Percentiles rank a stretch among this genome's conserved stretches.
These are phyloP conservation scores for Phylloporus sp. DNA, from an alignment of 768 basidiomycete genomes.

Conservation along the genomic window DNA sequence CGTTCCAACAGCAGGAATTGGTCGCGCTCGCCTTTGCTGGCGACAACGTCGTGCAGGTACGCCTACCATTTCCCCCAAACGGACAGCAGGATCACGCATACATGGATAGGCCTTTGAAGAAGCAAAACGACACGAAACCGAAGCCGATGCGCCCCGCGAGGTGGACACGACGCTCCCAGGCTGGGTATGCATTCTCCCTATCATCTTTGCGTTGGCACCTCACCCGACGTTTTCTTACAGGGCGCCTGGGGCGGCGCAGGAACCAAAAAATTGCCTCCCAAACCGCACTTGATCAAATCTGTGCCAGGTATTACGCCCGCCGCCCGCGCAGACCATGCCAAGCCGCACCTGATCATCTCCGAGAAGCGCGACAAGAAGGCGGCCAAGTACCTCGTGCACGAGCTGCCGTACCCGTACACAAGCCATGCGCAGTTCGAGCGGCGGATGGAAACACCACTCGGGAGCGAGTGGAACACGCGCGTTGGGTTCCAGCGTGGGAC, in stretches of 20 bases:
- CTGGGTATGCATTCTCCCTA: slow-evolving; percentile 63
- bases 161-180: slow-evolving; percentile 91
- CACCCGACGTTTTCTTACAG: slow-evolving; percentile 35
- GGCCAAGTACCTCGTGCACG: slow-evolving; percentile 81
- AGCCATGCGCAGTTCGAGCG: slow-evolving; percentile 90
- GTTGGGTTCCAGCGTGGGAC: slow-evolving; percentile 81
- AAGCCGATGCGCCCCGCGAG: slow-evolving; percentile 81
- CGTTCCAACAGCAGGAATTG: slow-evolving; percentile 87
- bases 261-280: slow-evolving; percentile 53
- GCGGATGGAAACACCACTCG: slow-evolving; percentile 74
- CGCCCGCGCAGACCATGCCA: slow-evolving; percentile 78
- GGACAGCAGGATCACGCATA: neutral
- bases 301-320: slow-evolving; percentile 76
- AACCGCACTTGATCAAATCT: slow-evolving; percentile 74
- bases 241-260: slow-evolving; percentile 92
- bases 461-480: slow-evolving; percentile 91
- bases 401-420: slow-evolving; percentile 93
- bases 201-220: neutral
- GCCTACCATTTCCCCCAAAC: slow-evolving; percentile 9
- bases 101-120: slow-evolving; percentile 73
- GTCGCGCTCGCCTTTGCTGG: slow-evolving; percentile 96
- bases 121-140: slow-evolving; percentile 77
- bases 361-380: slow-evolving; percentile 96
- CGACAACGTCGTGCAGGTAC: slow-evolving; percentile 89
- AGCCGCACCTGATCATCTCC: slow-evolving; percentile 89